These are phyloP conservation scores for Arthrinium puccinioides DNA, from an alignment of 2,329 filamentous ascomycete species.

Conservation along the genomic window DNA sequence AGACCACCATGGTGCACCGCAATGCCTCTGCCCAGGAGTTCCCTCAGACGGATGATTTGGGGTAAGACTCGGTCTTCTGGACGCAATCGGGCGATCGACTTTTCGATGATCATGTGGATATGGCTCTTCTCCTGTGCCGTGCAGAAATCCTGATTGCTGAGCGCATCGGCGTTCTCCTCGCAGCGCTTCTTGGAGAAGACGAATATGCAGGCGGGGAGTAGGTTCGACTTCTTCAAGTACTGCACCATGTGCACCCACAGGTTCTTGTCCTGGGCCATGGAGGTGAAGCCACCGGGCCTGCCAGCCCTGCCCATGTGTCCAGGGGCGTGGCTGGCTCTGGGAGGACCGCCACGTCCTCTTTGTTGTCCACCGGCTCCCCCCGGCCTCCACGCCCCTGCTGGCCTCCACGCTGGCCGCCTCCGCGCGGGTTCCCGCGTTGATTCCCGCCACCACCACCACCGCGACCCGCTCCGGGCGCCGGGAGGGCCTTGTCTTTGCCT, in stretches of 20 bases:
- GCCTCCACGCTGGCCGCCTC: slow-evolving; percentile 39
- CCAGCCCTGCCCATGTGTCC: slow-evolving; percentile 90
- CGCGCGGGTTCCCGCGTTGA: slow-evolving; percentile 41
- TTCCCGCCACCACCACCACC: slow-evolving; percentile 43
- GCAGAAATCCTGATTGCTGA: slow-evolving; percentile 93
- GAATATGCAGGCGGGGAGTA: slow-evolving; percentile 92
- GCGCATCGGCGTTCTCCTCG: slow-evolving; percentile 91
- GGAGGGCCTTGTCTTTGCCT: slow-evolving; percentile 64
- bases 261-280: slow-evolving; percentile 89
- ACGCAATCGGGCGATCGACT: slow-evolving; percentile 84
- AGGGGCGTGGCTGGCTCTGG: slow-evolving; percentile 52
- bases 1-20: slow-evolving; percentile 95
- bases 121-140: slow-evolving; percentile 91
- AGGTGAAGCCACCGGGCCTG: slow-evolving; percentile 76
- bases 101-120: slow-evolving; percentile 96
- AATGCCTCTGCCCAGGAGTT: slow-evolving; percentile 80
- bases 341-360: slow-evolving; percentile 47
- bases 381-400: slow-evolving; percentile 37
- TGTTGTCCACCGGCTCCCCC: slow-evolving; percentile 45
- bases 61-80: slow-evolving; percentile 85
- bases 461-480: slow-evolving; percentile 35
- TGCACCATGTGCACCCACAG: slow-evolving; percentile 95
- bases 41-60: slow-evolving; percentile 81
- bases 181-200: slow-evolving; percentile 98
- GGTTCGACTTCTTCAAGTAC: slow-evolving; percentile 75